Evolutionary conservation across 345 rosid species (phyloP).

Genomic region (Corchorus olitorius): DNA sequence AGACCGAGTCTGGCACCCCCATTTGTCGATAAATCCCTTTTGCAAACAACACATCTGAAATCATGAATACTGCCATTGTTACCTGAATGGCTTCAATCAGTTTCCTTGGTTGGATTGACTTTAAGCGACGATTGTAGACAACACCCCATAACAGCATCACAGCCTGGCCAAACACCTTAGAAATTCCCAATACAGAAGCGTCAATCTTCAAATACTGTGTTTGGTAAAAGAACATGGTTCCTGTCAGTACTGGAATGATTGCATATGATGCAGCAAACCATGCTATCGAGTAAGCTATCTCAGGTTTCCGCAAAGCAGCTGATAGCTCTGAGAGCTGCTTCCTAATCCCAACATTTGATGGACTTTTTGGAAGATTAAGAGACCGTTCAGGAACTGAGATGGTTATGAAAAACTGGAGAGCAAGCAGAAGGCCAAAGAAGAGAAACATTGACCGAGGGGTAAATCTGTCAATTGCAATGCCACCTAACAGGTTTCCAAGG

Average conservation of each 20-base stretch:
- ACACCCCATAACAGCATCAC: constrained; percentile 83
- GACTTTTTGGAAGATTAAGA: constrained; percentile 58
- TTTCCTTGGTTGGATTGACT: constrained; percentile 62
- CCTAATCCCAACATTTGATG: constrained; percentile 50
- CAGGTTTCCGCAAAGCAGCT: constrained; percentile 53
- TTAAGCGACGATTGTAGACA: constrained; percentile 55
- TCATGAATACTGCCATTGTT: constrained; percentile 59
- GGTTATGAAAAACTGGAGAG: constrained; percentile 64
- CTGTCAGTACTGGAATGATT: constrained; percentile 69
- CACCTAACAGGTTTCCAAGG: constrained; percentile 81
- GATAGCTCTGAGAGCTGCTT: constrained; percentile 67
- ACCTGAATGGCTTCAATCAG: constrained; percentile 66
- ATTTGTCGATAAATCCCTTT: constrained; percentile 57
- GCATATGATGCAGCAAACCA: constrained; percentile 87
- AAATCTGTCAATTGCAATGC: constrained; percentile 54
- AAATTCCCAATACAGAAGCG: constrained; percentile 68
- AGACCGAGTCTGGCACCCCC: constrained; percentile 64
- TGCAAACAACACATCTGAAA: constrained; percentile 73
- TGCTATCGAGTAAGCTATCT: constrained; percentile 61
- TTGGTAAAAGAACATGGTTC: constrained; percentile 96
- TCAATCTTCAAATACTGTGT: constrained; percentile 59
- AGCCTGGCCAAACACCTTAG: constrained; percentile 84
- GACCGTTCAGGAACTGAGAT: constrained; percentile 57
- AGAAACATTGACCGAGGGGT: constrained; percentile 58
- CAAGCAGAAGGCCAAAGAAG: constrained; percentile 48